Percentiles rank a stretch among this genome's conserved stretches.
Evolutionary conservation across 2,329 filamentous ascomycete genomes (phyloP).

Genomic region (Podosphaera leucotricha): DNA sequence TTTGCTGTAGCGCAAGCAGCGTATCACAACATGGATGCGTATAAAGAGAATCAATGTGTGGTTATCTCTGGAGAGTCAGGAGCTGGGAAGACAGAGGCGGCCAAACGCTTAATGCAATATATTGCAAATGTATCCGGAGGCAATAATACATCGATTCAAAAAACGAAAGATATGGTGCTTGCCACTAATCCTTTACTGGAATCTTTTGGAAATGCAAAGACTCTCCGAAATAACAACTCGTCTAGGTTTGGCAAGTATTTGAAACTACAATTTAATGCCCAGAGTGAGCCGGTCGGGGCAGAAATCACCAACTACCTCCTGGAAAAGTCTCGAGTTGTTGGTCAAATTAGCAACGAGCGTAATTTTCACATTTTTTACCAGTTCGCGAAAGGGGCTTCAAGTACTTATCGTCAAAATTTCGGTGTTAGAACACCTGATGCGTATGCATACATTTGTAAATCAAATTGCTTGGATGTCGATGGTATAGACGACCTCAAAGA

Average conservation of each 20-base stretch:
- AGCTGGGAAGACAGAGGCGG: constrained; percentile 93
- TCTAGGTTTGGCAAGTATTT: constrained; percentile 97
- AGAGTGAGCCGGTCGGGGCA: constrained; percentile 81
- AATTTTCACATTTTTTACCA: constrained; percentile 99
- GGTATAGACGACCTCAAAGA: constrained; percentile 84
- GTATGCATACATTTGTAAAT: constrained; percentile 81
- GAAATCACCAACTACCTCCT: constrained; percentile 97
- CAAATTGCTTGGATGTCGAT: constrained; percentile 83
- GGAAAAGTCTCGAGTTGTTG: constrained; percentile 85
- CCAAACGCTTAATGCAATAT: constrained; percentile 98
- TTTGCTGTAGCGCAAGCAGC: constrained; percentile 89
- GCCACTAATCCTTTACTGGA: constrained; percentile 93
- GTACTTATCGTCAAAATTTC: constrained; percentile 64
- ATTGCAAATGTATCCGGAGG: constrained; percentile 92
- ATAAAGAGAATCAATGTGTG: constrained; percentile 96
- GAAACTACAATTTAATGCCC: constrained; percentile 81
- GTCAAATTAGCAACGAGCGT: constrained; percentile 83
- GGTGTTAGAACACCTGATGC: constrained; percentile 80
- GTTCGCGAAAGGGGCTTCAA: constrained; percentile 84
- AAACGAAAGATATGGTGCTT: constrained; percentile 98
- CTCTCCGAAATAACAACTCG: constrained; percentile 93
- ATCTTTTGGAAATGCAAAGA: constrained; percentile 97
- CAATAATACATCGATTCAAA: constrained; percentile 48
- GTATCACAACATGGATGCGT: constrained; percentile 99
- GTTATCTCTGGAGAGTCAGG: constrained; percentile 98